phyloP scores from a whole-genome alignment of 768 basidiomycete species.

The Phaeolepiota aurea region DNA sequence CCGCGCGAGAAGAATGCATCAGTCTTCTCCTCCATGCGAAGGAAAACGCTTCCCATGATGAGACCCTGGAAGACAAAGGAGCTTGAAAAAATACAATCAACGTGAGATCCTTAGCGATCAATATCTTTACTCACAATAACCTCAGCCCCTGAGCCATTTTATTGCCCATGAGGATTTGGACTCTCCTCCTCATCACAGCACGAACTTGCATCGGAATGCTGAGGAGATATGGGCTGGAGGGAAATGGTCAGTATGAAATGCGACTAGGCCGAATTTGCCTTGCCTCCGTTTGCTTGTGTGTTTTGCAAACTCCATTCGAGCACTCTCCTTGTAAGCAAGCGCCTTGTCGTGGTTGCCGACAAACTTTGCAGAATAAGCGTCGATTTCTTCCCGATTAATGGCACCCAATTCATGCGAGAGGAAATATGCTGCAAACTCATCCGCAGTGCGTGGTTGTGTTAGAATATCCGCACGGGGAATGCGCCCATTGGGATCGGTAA shows the following conservation, averaged over 20 bases:
- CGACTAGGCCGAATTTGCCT: constrained; percentile 3
- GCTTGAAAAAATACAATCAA: constrained; percentile 17
- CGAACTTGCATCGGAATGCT: constrained; percentile 37
- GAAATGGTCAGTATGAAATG: too few species aligned
- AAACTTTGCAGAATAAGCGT: constrained; percentile 31
- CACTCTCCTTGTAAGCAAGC: constrained; percentile 37
- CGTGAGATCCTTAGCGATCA: not conserved
- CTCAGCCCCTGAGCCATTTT: constrained; percentile 26
- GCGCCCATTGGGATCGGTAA: constrained; percentile 55
- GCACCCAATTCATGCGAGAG: constrained; percentile 26
- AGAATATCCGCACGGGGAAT: constrained; percentile 33
- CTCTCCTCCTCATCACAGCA: constrained; percentile 33
- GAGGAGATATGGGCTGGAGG: constrained; percentile 32
- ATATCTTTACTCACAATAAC: constrained; percentile 17
- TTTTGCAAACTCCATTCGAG: constrained; percentile 40
- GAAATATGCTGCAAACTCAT: constrained; percentile 48
- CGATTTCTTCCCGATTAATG: constrained; percentile 37
- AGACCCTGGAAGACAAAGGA: constrained; percentile 42
- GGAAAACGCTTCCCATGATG: constrained; percentile 60
- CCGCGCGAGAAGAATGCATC: constrained; percentile 68
- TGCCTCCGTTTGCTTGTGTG: constrained; percentile 27
- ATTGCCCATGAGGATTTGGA: constrained; percentile 36
- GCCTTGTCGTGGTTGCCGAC: constrained; percentile 36
- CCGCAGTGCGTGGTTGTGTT: constrained; percentile 42
- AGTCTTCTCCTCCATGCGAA: constrained; percentile 44